Evolutionary conservation across 2,329 filamentous ascomycete genomes (phyloP).

Genomic region (Ophiostoma populinum): DNA sequence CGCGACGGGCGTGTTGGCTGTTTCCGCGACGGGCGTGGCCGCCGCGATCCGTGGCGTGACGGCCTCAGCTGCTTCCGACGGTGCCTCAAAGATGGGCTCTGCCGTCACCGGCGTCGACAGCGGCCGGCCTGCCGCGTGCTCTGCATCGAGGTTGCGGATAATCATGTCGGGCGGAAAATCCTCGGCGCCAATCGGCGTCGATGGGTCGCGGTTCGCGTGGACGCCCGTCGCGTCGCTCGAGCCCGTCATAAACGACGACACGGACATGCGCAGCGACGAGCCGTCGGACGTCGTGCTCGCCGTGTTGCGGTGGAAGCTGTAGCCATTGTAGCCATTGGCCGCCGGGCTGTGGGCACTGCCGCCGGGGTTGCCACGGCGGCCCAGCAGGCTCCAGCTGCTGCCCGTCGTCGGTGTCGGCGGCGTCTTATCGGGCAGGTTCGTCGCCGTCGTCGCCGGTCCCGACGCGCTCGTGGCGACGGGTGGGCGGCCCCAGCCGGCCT

Average conservation of each 20-base stretch:
- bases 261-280: constrained; percentile 10
- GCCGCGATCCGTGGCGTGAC: too few relatives aligned
- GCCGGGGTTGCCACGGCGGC: constrained; percentile 5
- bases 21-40: too few relatives aligned
- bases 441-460: constrained; percentile 1
- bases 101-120: neutral
- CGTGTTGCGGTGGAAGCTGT: constrained; percentile 10
- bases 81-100: neutral
- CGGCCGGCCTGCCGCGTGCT: constrained; percentile 2
- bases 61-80: too few relatives aligned
- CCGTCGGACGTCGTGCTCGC: constrained; percentile 12
- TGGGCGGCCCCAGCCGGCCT: constrained; percentile 25
- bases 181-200: constrained; percentile 1
- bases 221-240: constrained; percentile 6
- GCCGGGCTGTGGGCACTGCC: neutral
- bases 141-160: constrained; percentile 10
- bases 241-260: constrained; percentile 10
- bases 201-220: neutral
- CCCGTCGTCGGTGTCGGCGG: neutral
- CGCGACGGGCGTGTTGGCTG: too few relatives aligned
- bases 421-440: neutral
- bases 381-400: constrained; percentile 7
- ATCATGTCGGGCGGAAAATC: constrained; percentile 7
- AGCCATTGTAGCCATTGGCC: neutral
- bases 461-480: constrained; percentile 1